These are phyloP conservation scores for Ophiostoma ulmi DNA, from an alignment of 2,329 filamentous ascomycete genomes.

Conservation along the genomic window DNA sequence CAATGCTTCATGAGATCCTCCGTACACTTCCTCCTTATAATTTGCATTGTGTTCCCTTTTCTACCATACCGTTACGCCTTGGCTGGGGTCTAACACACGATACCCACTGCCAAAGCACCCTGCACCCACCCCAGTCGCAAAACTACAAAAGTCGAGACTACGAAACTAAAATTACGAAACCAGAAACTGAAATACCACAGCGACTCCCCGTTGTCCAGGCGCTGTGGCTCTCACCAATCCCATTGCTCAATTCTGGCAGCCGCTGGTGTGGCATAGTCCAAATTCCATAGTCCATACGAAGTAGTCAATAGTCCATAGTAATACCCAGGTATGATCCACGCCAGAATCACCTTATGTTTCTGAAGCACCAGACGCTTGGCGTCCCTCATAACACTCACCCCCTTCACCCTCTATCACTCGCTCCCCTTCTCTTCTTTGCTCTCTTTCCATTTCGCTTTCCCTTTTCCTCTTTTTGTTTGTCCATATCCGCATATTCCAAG, in stretches of 20 bases:
- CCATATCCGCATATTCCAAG: constrained; percentile 7
- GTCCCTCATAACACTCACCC: constrained; percentile 28
- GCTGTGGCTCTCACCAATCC: not conserved
- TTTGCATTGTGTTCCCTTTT: constrained; percentile 1
- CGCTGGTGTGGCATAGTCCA: constrained; percentile 30
- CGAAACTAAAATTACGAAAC: constrained; percentile 20
- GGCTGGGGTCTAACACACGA: constrained; percentile 16
- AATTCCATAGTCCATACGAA: constrained; percentile 30
- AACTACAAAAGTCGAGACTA: not conserved
- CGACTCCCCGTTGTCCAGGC: not conserved
- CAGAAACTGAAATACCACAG: not conserved
- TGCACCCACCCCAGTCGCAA: constrained; percentile 14
- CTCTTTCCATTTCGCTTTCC: constrained; percentile 20
- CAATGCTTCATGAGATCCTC: not conserved
- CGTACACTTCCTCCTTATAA: not conserved
- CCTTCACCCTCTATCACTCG: constrained; percentile 17
- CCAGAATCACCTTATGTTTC: constrained; percentile 40
- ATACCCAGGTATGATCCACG: constrained; percentile 43
- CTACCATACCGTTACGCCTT: constrained; percentile 13
- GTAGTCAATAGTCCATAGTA: constrained; percentile 29
- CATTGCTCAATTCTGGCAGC: constrained; percentile 24
- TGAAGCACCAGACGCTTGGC: constrained; percentile 34
- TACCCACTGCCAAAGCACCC: constrained; percentile 20
- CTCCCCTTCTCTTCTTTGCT: constrained; percentile 19
- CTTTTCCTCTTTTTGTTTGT: constrained; percentile 2